Percentiles rank a stretch among this genome's conserved stretches.
These are phyloP conservation scores for Blastobotrys attinorum DNA, from an alignment of 805 yeast genomes.

Conservation along the genomic window DNA sequence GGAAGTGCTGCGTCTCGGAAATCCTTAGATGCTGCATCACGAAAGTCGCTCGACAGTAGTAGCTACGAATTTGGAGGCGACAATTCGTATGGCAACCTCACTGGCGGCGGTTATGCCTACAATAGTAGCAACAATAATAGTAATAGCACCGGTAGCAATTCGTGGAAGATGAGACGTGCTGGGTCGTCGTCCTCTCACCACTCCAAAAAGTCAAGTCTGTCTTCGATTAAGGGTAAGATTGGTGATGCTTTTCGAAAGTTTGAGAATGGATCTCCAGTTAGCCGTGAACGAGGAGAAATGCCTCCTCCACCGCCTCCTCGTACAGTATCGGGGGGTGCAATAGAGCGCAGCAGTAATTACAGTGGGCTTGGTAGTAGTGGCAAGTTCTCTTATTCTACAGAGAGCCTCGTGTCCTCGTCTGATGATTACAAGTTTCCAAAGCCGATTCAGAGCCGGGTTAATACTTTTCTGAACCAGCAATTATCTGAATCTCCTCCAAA, in stretches of 20 bases:
- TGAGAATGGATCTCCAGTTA: conserved; percentile 4
- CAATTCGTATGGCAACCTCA: conserved; percentile 3
- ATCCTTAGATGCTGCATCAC: not conserved
- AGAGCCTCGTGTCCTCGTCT: not conserved
- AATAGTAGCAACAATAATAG: not conserved
- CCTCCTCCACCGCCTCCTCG: no score
- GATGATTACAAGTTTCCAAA: conserved; percentile 15
- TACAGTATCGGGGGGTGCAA: not conserved
- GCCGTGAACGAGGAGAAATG: no score
- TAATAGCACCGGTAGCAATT: conserved; percentile 1
- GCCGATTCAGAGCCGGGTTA: conserved; percentile 31
- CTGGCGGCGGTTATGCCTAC: conserved; percentile 7
- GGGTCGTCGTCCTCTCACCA: conserved; percentile 10
- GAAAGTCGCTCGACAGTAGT: no score
- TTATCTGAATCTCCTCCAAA: conserved; percentile 34
- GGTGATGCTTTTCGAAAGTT: conserved; percentile 14
- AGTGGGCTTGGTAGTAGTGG: conserved; percentile 7
- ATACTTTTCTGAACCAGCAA: conserved; percentile 23
- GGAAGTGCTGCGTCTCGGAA: conserved; percentile 1
- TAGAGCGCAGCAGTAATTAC: not conserved
- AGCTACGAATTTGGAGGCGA: not conserved
- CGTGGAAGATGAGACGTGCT: conserved; percentile 9
- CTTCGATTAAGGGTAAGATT: conserved; percentile 15
- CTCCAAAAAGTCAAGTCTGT: conserved; percentile 15
- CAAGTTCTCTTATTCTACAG: conserved; percentile 10